Conservation (phyloP, 2,329 filamentous ascomycete species). For the Teratosphaeria viscida region DNA sequence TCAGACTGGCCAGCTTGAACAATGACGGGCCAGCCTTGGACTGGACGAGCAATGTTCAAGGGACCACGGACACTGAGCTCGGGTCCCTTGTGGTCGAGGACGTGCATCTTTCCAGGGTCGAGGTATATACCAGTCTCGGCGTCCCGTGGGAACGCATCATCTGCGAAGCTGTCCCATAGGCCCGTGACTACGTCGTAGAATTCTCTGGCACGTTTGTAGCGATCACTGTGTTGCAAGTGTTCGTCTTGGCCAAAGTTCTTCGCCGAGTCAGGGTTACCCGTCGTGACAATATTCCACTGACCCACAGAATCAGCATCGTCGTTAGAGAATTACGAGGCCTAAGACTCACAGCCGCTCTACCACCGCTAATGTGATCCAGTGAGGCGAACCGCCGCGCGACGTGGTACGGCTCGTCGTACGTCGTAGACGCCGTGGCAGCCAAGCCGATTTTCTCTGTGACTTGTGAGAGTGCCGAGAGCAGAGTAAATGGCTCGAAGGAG, state of each 20-base stretch:
- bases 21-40: slow-evolving; percentile 19
- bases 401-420: slow-evolving; percentile 28
- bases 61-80: slow-evolving; percentile 12
- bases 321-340: background rate
- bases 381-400: slow-evolving; percentile 28
- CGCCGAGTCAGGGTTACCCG: slow-evolving; percentile 37
- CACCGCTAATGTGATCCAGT: slow-evolving; percentile 29
- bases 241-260: slow-evolving; percentile 37
- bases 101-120: slow-evolving; percentile 37
- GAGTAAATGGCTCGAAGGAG: slow-evolving; percentile 40
- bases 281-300: slow-evolving; percentile 43
- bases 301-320: background rate
- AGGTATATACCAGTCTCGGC: slow-evolving; percentile 39
- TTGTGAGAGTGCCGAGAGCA: slow-evolving; percentile 36
- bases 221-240: slow-evolving; percentile 39
- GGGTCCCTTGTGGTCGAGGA: slow-evolving; percentile 40
- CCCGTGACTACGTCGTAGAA: slow-evolving; percentile 27
- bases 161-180: slow-evolving; percentile 32
- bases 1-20: slow-evolving; percentile 19
- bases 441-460: slow-evolving; percentile 31
- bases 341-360: slow-evolving; percentile 20
- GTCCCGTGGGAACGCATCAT: slow-evolving; percentile 45
- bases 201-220: slow-evolving; percentile 41
- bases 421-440: slow-evolving; percentile 9
- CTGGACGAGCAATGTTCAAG: slow-evolving; percentile 7